Evolutionary conservation across 768 basidiomycete genomes (phyloP).

Genomic region (Coprinopsis cinerea): DNA sequence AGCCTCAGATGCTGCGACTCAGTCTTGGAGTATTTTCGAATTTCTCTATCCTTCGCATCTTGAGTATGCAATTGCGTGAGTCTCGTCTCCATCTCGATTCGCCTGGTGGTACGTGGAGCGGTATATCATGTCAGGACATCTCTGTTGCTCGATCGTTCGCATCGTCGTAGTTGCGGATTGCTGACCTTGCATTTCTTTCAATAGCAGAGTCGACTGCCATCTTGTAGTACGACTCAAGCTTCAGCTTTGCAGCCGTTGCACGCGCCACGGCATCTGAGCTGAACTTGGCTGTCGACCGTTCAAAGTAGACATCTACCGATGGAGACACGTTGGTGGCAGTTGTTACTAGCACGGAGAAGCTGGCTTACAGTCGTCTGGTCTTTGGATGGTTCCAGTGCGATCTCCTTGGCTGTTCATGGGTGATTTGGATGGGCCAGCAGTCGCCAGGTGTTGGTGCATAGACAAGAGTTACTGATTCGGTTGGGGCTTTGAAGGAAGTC

Average conservation of each 20-base stretch:
- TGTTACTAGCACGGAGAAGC: not conserved
- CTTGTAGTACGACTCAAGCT: conserved; percentile 97
- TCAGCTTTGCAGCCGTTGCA: conserved; percentile 90
- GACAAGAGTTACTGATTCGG: not conserved
- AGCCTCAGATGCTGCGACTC: conserved; percentile 90
- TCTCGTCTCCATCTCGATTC: conserved; percentile 84
- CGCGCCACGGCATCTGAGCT: conserved; percentile 83
- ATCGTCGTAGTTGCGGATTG: not conserved
- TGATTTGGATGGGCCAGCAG: not conserved
- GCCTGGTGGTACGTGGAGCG: conserved; percentile 37
- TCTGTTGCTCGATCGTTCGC: not conserved
- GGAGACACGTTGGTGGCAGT: conserved; percentile 7
- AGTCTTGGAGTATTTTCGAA: conserved; percentile 78
- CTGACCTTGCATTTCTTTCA: conserved; percentile 86
- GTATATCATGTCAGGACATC: conserved; percentile 2
- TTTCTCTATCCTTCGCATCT: conserved; percentile 85
- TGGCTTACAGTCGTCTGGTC: conserved; percentile 4
- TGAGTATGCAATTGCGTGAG: conserved; percentile 68
- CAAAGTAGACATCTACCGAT: conserved; percentile 88
- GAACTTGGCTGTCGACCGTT: conserved; percentile 77
- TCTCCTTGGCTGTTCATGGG: conserved; percentile 3
- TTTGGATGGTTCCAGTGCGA: conserved; percentile 5
- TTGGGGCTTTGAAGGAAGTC: not conserved
- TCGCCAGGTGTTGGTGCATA: conserved; percentile 1
- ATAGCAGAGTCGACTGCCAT: conserved; percentile 96